Percentiles rank a stretch among this genome's conserved stretches.
Evolutionary conservation across 768 basidiomycete genomes (phyloP).

Genomic region (Chalciporus piperatus): DNA sequence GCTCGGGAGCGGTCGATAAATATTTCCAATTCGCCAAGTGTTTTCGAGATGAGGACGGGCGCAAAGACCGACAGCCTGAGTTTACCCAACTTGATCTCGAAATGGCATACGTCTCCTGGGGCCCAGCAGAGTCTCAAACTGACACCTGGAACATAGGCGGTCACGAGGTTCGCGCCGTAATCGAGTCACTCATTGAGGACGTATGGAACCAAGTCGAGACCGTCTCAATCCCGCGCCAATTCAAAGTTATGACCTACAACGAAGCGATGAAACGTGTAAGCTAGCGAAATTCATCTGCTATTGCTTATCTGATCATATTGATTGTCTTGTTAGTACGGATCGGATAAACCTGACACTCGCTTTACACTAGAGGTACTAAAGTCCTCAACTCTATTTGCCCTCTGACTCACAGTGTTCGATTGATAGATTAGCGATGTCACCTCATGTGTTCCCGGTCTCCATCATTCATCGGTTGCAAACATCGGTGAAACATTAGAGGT

Average conservation of each 20-base stretch:
- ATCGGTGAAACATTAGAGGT: slow-evolving; percentile 31
- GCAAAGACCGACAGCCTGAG: slow-evolving; percentile 94
- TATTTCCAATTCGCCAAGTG: slow-evolving; percentile 94
- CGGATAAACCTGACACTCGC: slow-evolving; percentile 92
- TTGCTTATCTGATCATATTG: slow-evolving; percentile 14
- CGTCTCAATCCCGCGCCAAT: slow-evolving; percentile 55
- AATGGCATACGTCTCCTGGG: slow-evolving; percentile 94
- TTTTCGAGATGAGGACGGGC: slow-evolving; percentile 94
- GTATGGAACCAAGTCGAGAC: slow-evolving; percentile 77
- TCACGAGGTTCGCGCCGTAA: slow-evolving; percentile 70
- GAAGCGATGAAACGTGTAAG: slow-evolving; percentile 88
- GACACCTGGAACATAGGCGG: slow-evolving; percentile 85
- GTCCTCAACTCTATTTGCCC: not conserved
- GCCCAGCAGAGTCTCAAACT: slow-evolving; percentile 25
- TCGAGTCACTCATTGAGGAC: slow-evolving; percentile 69
- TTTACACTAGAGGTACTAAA: slow-evolving; percentile 79
- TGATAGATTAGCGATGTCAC: slow-evolving; percentile 36
- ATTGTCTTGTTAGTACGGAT: slow-evolving; percentile 67
- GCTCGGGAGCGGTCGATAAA: slow-evolving; percentile 83
- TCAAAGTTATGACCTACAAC: slow-evolving; percentile 83
- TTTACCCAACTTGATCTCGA: slow-evolving; percentile 97
- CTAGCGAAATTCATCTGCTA: slow-evolving; percentile 10
- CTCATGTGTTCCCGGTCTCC: slow-evolving; percentile 27
- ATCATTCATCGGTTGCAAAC: slow-evolving; percentile 21
- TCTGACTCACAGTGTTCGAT: slow-evolving; percentile 10